Conservation (phyloP, 148 eudicot species). For the Amaranthus hypochondriacus region DNA sequence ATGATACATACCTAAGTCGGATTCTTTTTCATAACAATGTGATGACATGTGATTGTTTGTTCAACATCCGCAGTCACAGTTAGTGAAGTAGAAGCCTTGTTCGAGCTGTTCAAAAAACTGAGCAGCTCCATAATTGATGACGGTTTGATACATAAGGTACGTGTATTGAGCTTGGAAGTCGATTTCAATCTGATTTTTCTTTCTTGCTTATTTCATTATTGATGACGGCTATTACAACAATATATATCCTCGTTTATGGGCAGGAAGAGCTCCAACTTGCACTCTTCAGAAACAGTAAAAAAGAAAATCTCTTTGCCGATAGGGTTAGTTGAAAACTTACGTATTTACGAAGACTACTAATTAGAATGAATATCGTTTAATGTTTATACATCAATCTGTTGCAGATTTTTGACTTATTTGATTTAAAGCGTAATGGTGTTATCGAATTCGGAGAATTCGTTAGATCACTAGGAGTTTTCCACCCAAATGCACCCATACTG, state of each 20-base stretch:
- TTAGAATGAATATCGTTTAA: background rate
- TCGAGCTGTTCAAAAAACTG: conserved; percentile 70
- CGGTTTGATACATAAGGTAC: conserved; percentile 94
- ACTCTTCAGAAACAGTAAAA: conserved; percentile 74
- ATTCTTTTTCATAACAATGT: background rate
- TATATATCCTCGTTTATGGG: background rate
- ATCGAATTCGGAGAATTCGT: conserved; percentile 92
- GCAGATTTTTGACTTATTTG: conserved; percentile 79
- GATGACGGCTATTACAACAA: background rate
- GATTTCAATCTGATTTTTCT: background rate
- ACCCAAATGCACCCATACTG: conserved; percentile 66
- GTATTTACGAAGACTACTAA: background rate
- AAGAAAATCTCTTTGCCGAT: conserved; percentile 75
- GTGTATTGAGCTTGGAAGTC: background rate
- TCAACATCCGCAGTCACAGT: conserved; percentile 58
- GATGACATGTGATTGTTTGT: background rate
- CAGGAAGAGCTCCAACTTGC: conserved; percentile 96
- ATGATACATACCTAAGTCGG: background rate
- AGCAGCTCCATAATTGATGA: conserved; percentile 81
- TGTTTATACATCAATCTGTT: background rate
- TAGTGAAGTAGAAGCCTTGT: conserved; percentile 84
- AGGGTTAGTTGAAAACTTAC: conserved; percentile 45
- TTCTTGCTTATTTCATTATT: background rate
- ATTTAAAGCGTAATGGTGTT: conserved; percentile 74
- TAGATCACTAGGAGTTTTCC: conserved; percentile 66